Conservation (phyloP, 1,284 basidiomycete species). For the Thelephora terrestris region DNA sequence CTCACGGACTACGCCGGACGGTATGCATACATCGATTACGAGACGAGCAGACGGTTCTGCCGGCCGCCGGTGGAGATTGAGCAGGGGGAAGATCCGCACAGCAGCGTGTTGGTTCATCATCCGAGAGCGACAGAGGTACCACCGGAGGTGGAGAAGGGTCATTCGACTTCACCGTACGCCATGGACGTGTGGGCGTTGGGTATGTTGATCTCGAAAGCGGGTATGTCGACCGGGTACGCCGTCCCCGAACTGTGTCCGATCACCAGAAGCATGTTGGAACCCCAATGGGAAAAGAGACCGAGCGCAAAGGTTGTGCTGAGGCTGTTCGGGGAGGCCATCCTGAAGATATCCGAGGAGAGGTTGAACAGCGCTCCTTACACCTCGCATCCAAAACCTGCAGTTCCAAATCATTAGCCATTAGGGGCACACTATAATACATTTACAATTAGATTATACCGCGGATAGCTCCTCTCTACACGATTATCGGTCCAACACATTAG, state of each 20-base stretch:
- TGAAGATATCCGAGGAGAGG: slow-evolving; percentile 25
- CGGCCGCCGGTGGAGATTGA: slow-evolving; percentile 1
- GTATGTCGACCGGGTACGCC: slow-evolving; percentile 45
- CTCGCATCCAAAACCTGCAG: not conserved
- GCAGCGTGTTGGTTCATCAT: slow-evolving; percentile 13
- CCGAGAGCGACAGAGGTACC: slow-evolving; percentile 50
- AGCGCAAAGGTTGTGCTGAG: slow-evolving; percentile 34
- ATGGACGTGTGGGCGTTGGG: slow-evolving; percentile 63
- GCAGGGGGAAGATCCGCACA: too few relatives aligned
- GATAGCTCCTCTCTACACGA: not conserved
- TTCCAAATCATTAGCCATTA: not conserved
- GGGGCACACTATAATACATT: not conserved
- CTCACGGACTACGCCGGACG: slow-evolving; percentile 51
- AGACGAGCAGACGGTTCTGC: slow-evolving; percentile 47
- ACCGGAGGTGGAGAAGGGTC: slow-evolving; percentile 52
- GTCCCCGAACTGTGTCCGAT: slow-evolving; percentile 47
- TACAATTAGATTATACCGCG: not conserved
- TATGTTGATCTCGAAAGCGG: slow-evolving; percentile 49
- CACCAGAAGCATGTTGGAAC: slow-evolving; percentile 44
- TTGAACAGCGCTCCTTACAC: slow-evolving; percentile 12
- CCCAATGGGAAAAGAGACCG: slow-evolving; percentile 41
- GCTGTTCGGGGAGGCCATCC: slow-evolving; percentile 37
- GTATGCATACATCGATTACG: slow-evolving; percentile 67
- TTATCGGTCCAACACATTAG: not conserved
- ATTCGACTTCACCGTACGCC: slow-evolving; percentile 50